Evolutionary conservation across 2,329 filamentous ascomycete species (phyloP).

Genomic region (Aspergillus nomiae): DNA sequence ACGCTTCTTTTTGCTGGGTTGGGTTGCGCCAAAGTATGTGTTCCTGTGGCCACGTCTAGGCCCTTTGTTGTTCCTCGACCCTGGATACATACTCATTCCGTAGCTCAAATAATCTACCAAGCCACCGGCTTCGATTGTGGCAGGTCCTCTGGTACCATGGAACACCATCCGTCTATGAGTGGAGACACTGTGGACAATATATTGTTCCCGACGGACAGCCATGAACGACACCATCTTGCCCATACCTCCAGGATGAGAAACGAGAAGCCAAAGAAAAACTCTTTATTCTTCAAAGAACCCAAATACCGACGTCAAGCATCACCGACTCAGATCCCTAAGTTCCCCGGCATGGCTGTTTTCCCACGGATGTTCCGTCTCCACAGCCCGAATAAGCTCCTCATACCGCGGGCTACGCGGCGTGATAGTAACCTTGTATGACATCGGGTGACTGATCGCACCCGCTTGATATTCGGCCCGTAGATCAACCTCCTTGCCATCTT

Average conservation of each 20-base stretch:
- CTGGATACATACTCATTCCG: not conserved
- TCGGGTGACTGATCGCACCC: constrained; percentile 36
- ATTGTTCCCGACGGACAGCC: not conserved
- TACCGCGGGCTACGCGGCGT: constrained; percentile 37
- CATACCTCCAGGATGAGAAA: no score
- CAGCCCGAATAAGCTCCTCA: constrained; percentile 32
- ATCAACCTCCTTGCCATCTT: constrained; percentile 30
- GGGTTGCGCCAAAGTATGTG: not conserved
- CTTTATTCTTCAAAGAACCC: not conserved
- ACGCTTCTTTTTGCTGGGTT: not conserved
- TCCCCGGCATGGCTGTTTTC: constrained; percentile 39
- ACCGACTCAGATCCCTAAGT: not conserved
- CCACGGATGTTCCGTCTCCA: constrained; percentile 43
- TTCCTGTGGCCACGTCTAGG: not conserved
- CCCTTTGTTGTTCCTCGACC: no score
- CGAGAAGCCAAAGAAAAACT: no score
- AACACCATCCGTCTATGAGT: not conserved
- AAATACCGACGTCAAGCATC: not conserved
- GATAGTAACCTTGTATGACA: constrained; percentile 36
- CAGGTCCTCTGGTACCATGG: no score
- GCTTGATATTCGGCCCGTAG: constrained; percentile 36
- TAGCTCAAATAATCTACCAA: not conserved
- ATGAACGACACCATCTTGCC: not conserved
- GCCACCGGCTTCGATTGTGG: no score
- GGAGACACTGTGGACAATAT: not conserved